Percentiles rank a stretch among this genome's conserved stretches.
Conservation (phyloP, 768 basidiomycete genomes). For the Gymnopilus junonius region DNA sequence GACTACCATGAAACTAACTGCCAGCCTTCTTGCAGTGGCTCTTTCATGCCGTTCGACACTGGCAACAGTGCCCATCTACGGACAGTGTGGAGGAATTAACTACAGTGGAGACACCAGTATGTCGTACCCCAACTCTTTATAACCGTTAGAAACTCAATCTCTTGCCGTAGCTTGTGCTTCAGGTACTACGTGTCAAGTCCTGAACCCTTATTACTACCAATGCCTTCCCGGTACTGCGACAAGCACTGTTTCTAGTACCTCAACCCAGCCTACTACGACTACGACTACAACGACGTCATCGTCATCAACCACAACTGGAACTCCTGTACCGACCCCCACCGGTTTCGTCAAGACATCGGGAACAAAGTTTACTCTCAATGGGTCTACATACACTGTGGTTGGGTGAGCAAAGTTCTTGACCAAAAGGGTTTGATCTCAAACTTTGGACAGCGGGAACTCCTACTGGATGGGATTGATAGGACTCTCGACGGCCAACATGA, state of each 20-base stretch:
- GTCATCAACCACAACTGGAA: slow-evolving; percentile 30
- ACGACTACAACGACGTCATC: slow-evolving; percentile 7
- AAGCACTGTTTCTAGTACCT: slow-evolving; percentile 16
- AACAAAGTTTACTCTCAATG: slow-evolving; percentile 57
- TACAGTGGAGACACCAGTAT: slow-evolving; percentile 46
- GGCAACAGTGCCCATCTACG: slow-evolving; percentile 34
- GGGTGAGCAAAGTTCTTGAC: slow-evolving; percentile 45
- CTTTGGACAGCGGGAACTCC: slow-evolving; percentile 47
- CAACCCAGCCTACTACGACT: slow-evolving; percentile 19
- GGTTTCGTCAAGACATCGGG: slow-evolving; percentile 52
- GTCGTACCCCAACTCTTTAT: slow-evolving; percentile 4
- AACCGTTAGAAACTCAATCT: neutral
- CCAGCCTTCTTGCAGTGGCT: slow-evolving; percentile 32
- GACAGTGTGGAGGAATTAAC: slow-evolving; percentile 43
- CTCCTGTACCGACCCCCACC: slow-evolving; percentile 23
- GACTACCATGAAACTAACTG: slow-evolving; percentile 32
- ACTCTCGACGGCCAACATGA: slow-evolving; percentile 51
- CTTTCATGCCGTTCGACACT: slow-evolving; percentile 29
- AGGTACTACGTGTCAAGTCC: slow-evolving; percentile 38
- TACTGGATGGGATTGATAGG: slow-evolving; percentile 62
- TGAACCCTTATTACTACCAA: slow-evolving; percentile 49
- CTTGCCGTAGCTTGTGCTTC: slow-evolving; percentile 37
- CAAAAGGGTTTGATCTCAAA: slow-evolving; percentile 43
- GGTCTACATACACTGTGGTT: slow-evolving; percentile 51
- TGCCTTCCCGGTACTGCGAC: slow-evolving; percentile 37